phyloP scores from a whole-genome alignment of 441 rosid species.

The Adansonia madagascariensis region DNA sequence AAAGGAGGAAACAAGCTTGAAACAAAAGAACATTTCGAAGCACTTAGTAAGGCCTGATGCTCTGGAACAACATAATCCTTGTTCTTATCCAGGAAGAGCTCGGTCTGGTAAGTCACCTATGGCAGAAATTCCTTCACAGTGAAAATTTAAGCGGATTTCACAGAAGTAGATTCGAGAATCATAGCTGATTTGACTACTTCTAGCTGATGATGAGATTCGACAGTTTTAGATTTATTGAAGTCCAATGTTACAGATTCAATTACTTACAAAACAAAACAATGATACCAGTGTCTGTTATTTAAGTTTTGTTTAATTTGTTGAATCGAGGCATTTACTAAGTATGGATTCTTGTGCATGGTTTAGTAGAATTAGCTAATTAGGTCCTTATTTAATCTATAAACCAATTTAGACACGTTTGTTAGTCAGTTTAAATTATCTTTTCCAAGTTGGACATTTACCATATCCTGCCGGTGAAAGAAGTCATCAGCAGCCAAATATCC shows the following conservation, averaged over 20 bases:
- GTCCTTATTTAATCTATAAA: neutral
- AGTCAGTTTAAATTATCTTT: neutral
- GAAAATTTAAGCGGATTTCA: constrained; percentile 18
- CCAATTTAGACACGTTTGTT: neutral
- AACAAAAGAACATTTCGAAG: constrained; percentile 80
- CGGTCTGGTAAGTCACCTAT: constrained; percentile 96
- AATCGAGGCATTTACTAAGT: neutral
- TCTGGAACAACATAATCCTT: constrained; percentile 96
- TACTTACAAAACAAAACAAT: neutral
- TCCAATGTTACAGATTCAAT: neutral
- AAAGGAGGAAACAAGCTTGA: constrained; percentile 76
- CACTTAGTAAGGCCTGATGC: constrained; percentile 83
- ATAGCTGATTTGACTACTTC: constrained; percentile 13
- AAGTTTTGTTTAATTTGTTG: neutral
- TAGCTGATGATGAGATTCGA: neutral
- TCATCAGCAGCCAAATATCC: constrained; percentile 1
- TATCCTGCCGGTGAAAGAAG: constrained; percentile 3
- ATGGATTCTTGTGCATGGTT: neutral
- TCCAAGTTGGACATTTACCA: neutral
- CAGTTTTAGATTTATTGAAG: neutral
- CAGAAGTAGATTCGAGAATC: constrained; percentile 12
- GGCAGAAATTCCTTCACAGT: constrained; percentile 6
- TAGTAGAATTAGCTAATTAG: neutral
- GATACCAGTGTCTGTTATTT: neutral
- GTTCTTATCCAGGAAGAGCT: constrained; percentile 90